These are phyloP conservation scores for Chaetomiaceae sp. DNA, from an alignment of 2,329 filamentous ascomycete species.

Conservation along the genomic window DNA sequence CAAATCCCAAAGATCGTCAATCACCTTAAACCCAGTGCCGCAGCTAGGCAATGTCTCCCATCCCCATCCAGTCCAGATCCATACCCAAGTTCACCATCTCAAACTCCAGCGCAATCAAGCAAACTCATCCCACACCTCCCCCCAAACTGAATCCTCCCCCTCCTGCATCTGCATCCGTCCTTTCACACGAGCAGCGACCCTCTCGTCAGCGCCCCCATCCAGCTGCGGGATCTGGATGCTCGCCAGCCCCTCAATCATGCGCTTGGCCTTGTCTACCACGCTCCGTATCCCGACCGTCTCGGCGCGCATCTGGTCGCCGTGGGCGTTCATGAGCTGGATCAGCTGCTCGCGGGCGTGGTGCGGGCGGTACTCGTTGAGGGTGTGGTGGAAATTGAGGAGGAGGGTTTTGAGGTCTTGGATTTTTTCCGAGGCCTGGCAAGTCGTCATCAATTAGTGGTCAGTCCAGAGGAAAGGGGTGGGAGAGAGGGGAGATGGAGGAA, in stretches of 20 bases:
- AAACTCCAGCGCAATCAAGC: no score
- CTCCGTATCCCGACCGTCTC: constrained; percentile 68
- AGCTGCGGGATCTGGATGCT: constrained; percentile 40
- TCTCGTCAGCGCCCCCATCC: constrained; percentile 21
- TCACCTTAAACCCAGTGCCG: no score
- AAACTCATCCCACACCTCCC: no score
- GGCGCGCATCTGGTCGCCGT: constrained; percentile 64
- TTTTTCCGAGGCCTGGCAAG: constrained; percentile 60
- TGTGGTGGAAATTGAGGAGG: constrained; percentile 86
- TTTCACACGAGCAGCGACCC: constrained; percentile 18
- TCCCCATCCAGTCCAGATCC: no score
- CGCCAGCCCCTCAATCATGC: constrained; percentile 65
- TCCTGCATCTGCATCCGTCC: constrained; percentile 4
- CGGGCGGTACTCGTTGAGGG: constrained; percentile 90
- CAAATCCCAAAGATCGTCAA: no score
- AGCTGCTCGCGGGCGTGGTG: constrained; percentile 88
- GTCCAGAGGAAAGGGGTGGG: constrained; percentile 2
- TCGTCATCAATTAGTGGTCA: neutral
- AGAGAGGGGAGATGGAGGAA: constrained; percentile 17
- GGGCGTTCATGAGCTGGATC: constrained; percentile 82
- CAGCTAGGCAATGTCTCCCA: no score
- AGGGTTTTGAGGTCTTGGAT: constrained; percentile 74
- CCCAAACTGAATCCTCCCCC: no score
- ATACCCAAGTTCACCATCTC: no score
- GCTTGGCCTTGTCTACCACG: constrained; percentile 67